phyloP scores from a whole-genome alignment of 441 rosid genomes.

The Gossypium schwendimanii region DNA sequence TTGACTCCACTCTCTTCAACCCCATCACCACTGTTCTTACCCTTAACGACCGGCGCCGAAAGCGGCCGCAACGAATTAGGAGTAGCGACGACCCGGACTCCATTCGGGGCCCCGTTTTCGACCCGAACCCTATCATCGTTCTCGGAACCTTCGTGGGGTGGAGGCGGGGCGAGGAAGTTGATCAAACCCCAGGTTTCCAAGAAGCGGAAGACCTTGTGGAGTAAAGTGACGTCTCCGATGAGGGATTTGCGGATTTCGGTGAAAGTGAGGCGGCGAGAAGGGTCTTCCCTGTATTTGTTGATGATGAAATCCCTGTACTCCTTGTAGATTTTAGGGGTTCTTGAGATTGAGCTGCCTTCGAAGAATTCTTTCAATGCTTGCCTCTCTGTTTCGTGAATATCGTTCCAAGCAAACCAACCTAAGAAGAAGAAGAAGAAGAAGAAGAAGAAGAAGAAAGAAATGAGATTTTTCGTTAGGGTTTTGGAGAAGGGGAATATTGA shows the following conservation, averaged over 20 bases:
- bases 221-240: conserved; percentile 80
- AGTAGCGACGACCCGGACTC: conserved; percentile 61
- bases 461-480: background rate
- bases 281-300: conserved; percentile 77
- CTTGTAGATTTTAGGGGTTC: conserved; percentile 86
- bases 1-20: conserved; percentile 27
- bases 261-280: conserved; percentile 61
- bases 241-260: conserved; percentile 68
- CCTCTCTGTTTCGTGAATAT: conserved; percentile 81
- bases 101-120: conserved; percentile 65
- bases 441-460: background rate
- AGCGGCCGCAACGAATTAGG: conserved; percentile 64
- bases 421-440: background rate
- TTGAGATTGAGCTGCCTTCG: conserved; percentile 72
- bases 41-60: conserved; percentile 28
- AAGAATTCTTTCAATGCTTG: conserved; percentile 65
- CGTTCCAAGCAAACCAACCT: conserved; percentile 95
- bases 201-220: conserved; percentile 62
- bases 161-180: conserved; percentile 40
- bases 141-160: conserved; percentile 17
- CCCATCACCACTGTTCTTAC: conserved; percentile 9
- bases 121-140: conserved; percentile 30
- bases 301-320: conserved; percentile 89
- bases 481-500: background rate
- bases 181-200: conserved; percentile 72